Percentiles rank a stretch among this genome's conserved stretches.
Evolutionary conservation across 805 yeast species (phyloP).

Genomic region (Barnettozyma siamensis): DNA sequence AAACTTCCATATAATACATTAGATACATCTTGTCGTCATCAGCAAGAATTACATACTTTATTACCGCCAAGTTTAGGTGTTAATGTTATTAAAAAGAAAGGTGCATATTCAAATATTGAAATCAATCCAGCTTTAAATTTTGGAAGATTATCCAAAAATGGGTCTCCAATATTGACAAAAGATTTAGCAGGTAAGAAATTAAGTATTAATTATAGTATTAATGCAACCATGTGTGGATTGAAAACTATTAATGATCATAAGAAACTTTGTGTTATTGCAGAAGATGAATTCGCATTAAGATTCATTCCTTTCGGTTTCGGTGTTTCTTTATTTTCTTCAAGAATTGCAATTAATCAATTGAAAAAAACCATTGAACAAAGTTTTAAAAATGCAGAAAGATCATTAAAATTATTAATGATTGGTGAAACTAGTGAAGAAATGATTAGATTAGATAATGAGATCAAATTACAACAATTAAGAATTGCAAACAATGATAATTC

Average conservation of each 20-base stretch:
- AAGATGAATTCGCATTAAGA: conserved; percentile 32
- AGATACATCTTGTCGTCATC: conserved; percentile 47
- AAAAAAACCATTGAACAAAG: conserved; percentile 12
- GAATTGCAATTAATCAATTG: conserved; percentile 7
- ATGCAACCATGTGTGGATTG: conserved; percentile 50
- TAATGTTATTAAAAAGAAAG: conserved; percentile 26
- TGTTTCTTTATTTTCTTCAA: conserved; percentile 18
- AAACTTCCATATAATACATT: conserved; percentile 49
- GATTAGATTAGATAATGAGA: conserved; percentile 11
- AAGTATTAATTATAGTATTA: conserved; percentile 49
- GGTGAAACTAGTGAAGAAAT: conserved; percentile 16
- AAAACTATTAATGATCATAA: conserved; percentile 19
- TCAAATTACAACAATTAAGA: conserved; percentile 17
- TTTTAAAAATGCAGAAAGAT: conserved; percentile 15
- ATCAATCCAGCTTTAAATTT: conserved; percentile 35
- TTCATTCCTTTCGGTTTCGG: conserved; percentile 36
- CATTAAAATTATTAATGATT: conserved; percentile 12
- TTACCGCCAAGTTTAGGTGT: conserved; percentile 39
- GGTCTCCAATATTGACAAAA: conserved; percentile 47
- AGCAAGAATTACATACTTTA: conserved; percentile 32
- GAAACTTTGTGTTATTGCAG: conserved; percentile 28
- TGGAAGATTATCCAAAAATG: conserved; percentile 45
- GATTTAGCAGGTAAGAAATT: conserved; percentile 43
- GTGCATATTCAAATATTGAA: conserved; percentile 27
- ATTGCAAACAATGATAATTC: conserved; percentile 1